Base-by-base conservation (phyloP, 2,329 filamentous ascomycete genomes). In the Fusarium phyllophilum region DNA sequence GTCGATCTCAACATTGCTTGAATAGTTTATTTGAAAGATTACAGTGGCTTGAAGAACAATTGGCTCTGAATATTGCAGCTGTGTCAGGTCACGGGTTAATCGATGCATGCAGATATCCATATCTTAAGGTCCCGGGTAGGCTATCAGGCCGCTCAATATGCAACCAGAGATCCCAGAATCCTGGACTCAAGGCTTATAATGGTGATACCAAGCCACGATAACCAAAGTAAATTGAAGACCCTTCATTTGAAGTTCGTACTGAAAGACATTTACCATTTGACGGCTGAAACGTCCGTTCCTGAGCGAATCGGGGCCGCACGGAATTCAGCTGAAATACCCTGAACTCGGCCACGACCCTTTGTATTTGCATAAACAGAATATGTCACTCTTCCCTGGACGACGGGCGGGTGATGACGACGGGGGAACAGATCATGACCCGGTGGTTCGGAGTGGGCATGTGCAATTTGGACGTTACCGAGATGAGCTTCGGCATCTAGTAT, bases 391-490 rank as follows among this genome's bases (percentile, higher is more conserved):
- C 44, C 62, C 62, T 61, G 48, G 58, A 57, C 46, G 59, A 76
- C 69, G 48, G 63, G 1, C 63, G 55, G 61, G 58, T 71, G 56
- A 73, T 68, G 69, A 73, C 70, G 64, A 75, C 61, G 62, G 64
- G 34, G 29, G 46, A 66, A 51, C 24, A 64, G 54, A 58, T 62
- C 49, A 61, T 66, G 68, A 63, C 39, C 75, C 66, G 39, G 68
- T 62, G 62, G 65, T 62, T 73, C 54, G 67, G 68, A 66, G 62
- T 66, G 49, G 52, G 51, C 66, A 72, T 66, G 42, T 51, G 56
- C n/a, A 62, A 62, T 54, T 74, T 63, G 60, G 64, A 38, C 36
- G 41, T 67, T 74, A 44, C 72, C 70, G 75, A 78, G 74, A 77
- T 77, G 76, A 73, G 58, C 36, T 51, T 62, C 58, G 55, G 62